Percentiles rank a stretch among this genome's conserved stretches.
These are phyloP conservation scores for Euphrasia arctica DNA, from an alignment of 305 asterid species.

Conservation along the genomic window DNA sequence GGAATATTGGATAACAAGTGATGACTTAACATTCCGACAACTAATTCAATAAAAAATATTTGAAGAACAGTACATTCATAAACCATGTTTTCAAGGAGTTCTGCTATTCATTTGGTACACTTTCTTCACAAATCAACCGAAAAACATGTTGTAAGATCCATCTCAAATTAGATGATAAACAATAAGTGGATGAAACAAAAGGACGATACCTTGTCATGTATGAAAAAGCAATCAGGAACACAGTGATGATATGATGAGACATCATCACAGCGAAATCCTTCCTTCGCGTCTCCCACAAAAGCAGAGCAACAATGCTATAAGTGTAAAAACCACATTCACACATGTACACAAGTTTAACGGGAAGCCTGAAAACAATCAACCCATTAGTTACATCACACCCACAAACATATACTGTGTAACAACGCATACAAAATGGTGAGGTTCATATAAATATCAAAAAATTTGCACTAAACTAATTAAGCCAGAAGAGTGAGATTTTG, in stretches of 20 bases:
- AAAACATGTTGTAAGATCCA: slow-evolving; percentile 10
- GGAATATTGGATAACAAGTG: background rate
- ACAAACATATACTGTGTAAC: slow-evolving; percentile 1
- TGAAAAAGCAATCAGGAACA: slow-evolving; percentile 68
- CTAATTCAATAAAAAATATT: background rate
- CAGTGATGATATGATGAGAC: slow-evolving; percentile 88
- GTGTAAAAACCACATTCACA: slow-evolving; percentile 93
- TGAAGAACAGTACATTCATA: background rate
- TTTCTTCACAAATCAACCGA: slow-evolving; percentile 13
- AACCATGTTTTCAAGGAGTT: background rate
- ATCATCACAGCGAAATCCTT: slow-evolving; percentile 92
- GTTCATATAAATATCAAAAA: slow-evolving; percentile 3
- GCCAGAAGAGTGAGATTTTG: background rate
- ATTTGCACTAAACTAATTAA: slow-evolving; percentile 9
- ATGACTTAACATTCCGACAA: background rate
- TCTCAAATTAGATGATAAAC: slow-evolving; percentile 19
- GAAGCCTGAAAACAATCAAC: slow-evolving; percentile 48
- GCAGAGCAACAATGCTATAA: slow-evolving; percentile 79
- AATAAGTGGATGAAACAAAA: slow-evolving; percentile 22
- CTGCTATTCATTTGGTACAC: background rate
- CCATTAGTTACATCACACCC: slow-evolving; percentile 19
- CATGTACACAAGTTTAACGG: slow-evolving; percentile 71
- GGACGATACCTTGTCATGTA: slow-evolving; percentile 60
- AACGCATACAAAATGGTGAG: slow-evolving; percentile 12
- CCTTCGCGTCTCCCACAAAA: slow-evolving; percentile 90